Evolutionary conservation across 495 filamentous ascomycete species (phyloP).

Genomic region (Physcia stellaris): DNA sequence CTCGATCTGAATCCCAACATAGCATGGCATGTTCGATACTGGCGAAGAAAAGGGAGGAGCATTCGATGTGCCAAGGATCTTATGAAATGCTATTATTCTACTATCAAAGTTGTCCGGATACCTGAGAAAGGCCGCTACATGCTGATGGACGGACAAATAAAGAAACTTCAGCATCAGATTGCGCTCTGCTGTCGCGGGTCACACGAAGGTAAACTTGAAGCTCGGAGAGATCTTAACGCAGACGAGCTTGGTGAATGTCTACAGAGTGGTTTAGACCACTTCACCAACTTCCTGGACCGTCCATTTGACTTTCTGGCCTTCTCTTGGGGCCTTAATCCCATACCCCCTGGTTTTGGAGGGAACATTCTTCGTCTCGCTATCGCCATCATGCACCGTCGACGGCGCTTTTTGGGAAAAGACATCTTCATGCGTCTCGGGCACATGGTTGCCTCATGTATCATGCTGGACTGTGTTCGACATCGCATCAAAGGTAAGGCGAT

Average conservation of each 20-base stretch:
- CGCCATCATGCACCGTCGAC: slow-evolving; percentile 24
- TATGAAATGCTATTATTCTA: slow-evolving; percentile 38
- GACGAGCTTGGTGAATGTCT: slow-evolving; percentile 38
- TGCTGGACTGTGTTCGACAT: slow-evolving; percentile 36
- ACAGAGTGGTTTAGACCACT: slow-evolving; percentile 42
- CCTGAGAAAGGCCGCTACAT: slow-evolving; percentile 30
- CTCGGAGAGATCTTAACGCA: slow-evolving; percentile 33
- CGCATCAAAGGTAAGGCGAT: slow-evolving; percentile 20
- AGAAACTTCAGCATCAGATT: slow-evolving; percentile 31
- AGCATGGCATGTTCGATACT: slow-evolving; percentile 20
- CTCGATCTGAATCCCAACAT: slow-evolving; percentile 11
- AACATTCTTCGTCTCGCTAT: slow-evolving; percentile 39
- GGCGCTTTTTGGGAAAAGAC: slow-evolving; percentile 13
- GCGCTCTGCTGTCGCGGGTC: slow-evolving; percentile 24
- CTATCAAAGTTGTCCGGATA: slow-evolving; percentile 37
- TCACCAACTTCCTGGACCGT: slow-evolving; percentile 31
- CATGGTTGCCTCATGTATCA: slow-evolving; percentile 40
- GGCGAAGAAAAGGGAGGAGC: slow-evolving; percentile 17
- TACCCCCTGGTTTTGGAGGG: slow-evolving; percentile 34
- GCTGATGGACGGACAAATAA: slow-evolving; percentile 35
- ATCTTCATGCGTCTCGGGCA: slow-evolving; percentile 35
- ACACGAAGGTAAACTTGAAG: slow-evolving; percentile 22
- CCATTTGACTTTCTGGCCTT: slow-evolving; percentile 44
- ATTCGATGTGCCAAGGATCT: slow-evolving; percentile 33
- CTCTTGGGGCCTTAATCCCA: slow-evolving; percentile 30